Conservation (phyloP, 768 basidiomycete species). For the Russula vinacea region DNA sequence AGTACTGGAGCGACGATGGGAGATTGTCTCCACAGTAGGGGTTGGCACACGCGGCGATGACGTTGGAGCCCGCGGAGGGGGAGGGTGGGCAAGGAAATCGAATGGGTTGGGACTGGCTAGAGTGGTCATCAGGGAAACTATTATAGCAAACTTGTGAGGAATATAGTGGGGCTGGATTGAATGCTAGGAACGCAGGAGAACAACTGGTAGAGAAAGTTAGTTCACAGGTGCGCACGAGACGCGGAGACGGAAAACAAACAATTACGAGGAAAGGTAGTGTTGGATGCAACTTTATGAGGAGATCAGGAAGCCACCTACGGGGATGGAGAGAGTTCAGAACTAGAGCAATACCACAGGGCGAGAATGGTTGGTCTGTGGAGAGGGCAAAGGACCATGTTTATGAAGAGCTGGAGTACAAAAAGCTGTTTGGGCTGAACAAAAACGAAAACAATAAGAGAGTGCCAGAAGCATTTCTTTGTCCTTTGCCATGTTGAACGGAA, state of each 20-base stretch:
- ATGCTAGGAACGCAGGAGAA: conserved; percentile 1
- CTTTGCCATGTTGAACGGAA: background rate
- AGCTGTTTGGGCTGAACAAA: background rate
- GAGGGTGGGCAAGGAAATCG: conserved; percentile 36
- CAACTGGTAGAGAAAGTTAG: background rate
- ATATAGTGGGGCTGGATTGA: background rate
- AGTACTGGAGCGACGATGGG: conserved; percentile 40
- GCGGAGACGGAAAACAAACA: conserved; percentile 15
- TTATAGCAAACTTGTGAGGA: conserved; percentile 2
- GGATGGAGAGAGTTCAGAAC: background rate
- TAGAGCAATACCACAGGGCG: background rate
- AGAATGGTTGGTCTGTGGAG: background rate
- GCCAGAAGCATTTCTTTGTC: background rate
- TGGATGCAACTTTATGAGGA: background rate
- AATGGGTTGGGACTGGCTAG: conserved; percentile 17
- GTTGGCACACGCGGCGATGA: conserved; percentile 34
- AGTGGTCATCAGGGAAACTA: background rate
- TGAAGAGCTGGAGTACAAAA: conserved; percentile 2
- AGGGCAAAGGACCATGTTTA: background rate
- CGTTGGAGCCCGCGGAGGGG: conserved; percentile 35
- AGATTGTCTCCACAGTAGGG: conserved; percentile 26
- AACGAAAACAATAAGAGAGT: background rate
- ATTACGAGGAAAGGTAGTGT: conserved; percentile 7
- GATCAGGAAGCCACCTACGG: background rate
- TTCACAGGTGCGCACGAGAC: background rate